Evolutionary conservation across 805 yeast species (phyloP), one percentile per base, ranked within the genome.

Genomic region (Suhomyces tanzawaensis): DNA sequence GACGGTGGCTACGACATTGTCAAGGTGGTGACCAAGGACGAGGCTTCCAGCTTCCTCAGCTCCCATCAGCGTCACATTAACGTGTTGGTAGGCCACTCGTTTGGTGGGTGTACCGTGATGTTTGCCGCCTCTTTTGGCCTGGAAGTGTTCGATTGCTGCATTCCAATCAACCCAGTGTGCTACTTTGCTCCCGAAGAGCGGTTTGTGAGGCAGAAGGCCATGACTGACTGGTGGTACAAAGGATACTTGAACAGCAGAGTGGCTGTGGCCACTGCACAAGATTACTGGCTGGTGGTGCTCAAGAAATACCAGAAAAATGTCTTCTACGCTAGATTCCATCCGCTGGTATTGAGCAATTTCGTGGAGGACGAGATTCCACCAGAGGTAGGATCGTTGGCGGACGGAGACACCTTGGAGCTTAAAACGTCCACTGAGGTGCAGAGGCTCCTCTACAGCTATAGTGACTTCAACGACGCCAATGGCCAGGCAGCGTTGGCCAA

Each of bases 41-140:
- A 24, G 13, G 13, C 7, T 5, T 6, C 7, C 7, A 7, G 13
- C 6, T 24, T 24, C 27, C 5, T 24, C 6, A n/a, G n/a, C n/a
- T 9, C 24, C 7, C 7, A 12, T 9, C 6, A 9, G 7, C 13
- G 14, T 8, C 7, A 24, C 5, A 24, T 24, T 15, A 71, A 65
- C 41, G 67, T 85, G 4, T 52, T 69, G 2, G 53, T 84, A 13
- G 93, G 93, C 6, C 95, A 85, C 54, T 83, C 91, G 0, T 74
- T 81, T 76, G 93, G 95, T 11, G 95, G 87, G 0, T 71, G 66
- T 45, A 71, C 64, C 36, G 70, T 74, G 0, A 41, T 81, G 4
- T 59, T 69, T 42, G 76, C 82, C 3, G 71, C 74, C 0, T 61
- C 65, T 12, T 57, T 70, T 27, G 76, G 72, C 38, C 86, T 88